Conservation (phyloP, 2,329 filamentous ascomycete genomes). For the Byssothecium circinans region DNA sequence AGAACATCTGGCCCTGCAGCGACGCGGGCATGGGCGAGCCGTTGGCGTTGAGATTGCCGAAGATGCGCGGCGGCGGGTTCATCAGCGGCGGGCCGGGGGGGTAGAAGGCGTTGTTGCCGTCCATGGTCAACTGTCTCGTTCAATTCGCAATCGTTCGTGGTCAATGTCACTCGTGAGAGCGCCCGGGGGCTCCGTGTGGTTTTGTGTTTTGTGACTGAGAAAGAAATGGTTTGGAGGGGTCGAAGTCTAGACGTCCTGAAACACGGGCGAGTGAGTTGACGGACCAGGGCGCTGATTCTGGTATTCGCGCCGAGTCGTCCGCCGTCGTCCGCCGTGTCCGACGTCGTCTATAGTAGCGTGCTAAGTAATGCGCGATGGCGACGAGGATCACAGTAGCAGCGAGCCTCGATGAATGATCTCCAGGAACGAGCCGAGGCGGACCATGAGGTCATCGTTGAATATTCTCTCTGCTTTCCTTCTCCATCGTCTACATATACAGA, state of each 20-base stretch:
- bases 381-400: too few relatives aligned
- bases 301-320: too few relatives aligned
- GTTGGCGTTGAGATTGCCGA: conserved; percentile 41
- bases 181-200: not conserved
- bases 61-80: conserved; percentile 45
- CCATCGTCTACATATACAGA: too few relatives aligned
- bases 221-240: conserved; percentile 16
- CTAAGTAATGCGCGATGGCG: not conserved
- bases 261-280: conserved; percentile 32
- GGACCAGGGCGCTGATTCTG: conserved; percentile 20
- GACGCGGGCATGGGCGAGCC: conserved; percentile 40
- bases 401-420: too few relatives aligned
- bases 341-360: not conserved
- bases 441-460: too few relatives aligned
- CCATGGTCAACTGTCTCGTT: conserved; percentile 24
- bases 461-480: too few relatives aligned
- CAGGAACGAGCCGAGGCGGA: too few relatives aligned
- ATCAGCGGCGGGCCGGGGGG: conserved; percentile 37
- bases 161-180: too few relatives aligned
- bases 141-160: too few relatives aligned
- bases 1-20: conserved; percentile 37
- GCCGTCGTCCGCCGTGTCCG: not conserved
- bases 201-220: conserved; percentile 23
- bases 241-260: conserved; percentile 31
- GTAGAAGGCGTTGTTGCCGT: conserved; percentile 39